Evolutionary conservation across 176 grass and related monocot genomes (phyloP), one percentile per base, ranked within the genome.

Genomic region (Zizania latifolia): DNA sequence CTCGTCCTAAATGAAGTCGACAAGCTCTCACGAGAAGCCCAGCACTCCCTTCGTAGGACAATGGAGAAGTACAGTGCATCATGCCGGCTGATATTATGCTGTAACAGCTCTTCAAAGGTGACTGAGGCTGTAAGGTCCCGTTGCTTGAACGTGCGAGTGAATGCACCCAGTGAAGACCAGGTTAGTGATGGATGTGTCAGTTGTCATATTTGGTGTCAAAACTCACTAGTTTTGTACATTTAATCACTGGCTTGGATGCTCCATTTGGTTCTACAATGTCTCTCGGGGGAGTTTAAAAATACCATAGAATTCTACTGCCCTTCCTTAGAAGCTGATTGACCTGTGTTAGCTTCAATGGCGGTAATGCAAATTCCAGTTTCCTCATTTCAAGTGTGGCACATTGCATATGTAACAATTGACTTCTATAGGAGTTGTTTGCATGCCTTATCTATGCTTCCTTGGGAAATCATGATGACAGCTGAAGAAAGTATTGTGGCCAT

Each of bases 11-110:
- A 99, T 92, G 91, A 99, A 88, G 89, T 99, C 23, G 95, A 99
- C 68, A 99, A 99, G 79, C 80, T 99, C 33, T 99, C 95, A 59
- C 90, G 95, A 48, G 95, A 99, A 85, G 95, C 91, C 11, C 95
- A 99, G 54, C 95, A 99, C 83, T 99, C 95, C 38, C 89, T 99
- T 30, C 92, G 91, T 60, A 88, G 95, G 59, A 99, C 95, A 63
- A 99, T 94, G 95, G 95, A 99, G 69, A 99, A 99, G 62, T 99
- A 99, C 70, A 99, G 95, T 72, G 53, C 89, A 71, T 94, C 91
- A 3, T 99, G 95, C 65, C 85, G 95, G 46, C 60, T 99, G 74
- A 99, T 99, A 75, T 65, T 99, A 58, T 94, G 91, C 50, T 99
- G 91, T 82, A 99, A 94, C 48, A 94, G 89, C 85, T 99, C 95